Base-by-base conservation (phyloP, 306 rosid species). In the Pterocarpus santalinus region DNA sequence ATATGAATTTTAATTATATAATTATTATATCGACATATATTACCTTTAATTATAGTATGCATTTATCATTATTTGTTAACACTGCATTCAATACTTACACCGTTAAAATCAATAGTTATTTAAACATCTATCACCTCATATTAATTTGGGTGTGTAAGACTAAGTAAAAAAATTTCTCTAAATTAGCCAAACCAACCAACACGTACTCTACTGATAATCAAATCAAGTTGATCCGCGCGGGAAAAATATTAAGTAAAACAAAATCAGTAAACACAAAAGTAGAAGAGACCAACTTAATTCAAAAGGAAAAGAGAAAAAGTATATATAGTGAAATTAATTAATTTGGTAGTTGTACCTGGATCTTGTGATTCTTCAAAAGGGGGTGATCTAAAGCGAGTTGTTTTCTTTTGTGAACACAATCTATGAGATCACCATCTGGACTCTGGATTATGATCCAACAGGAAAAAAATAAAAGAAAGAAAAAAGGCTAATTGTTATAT, bases 311-410 rank as follows among this genome's bases (percentile, higher is more conserved):
- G 14, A 74, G 12, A 73, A n/a, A 17, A 52, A 15, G 22, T 2
- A 15, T 13, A 4, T 15, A 44, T 5, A 5, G 15, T 47, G 53
- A 12, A n/a, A 38, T 35, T 51, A 39, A 77, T 77, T 65, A 66
- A 28, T 52, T 66, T 34, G 68, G 62, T 75, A 38, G 69, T 5
- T 34, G 63, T 72, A 85, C 92, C 90, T 89, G 92, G 73, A 89
- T 89, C 92, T 86, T 89, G 84, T 89, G 92, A 80, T 82, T 78
- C 85, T 86, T 89, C 41, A 89, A 79, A 65, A 89, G 90, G 0
- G 90, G 92, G 49, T 89, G 90, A 82, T 86, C 92, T 1, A 89
- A 80, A 76, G 92, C 92, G 65, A 85, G 72, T 58, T 89, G 92
- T 65, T 86, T 86, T 84, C 84, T 89, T 82, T 80, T 89, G 49